These are phyloP conservation scores for Galium porrigens DNA, from an alignment of 305 asterid species.

Conservation along the genomic window DNA sequence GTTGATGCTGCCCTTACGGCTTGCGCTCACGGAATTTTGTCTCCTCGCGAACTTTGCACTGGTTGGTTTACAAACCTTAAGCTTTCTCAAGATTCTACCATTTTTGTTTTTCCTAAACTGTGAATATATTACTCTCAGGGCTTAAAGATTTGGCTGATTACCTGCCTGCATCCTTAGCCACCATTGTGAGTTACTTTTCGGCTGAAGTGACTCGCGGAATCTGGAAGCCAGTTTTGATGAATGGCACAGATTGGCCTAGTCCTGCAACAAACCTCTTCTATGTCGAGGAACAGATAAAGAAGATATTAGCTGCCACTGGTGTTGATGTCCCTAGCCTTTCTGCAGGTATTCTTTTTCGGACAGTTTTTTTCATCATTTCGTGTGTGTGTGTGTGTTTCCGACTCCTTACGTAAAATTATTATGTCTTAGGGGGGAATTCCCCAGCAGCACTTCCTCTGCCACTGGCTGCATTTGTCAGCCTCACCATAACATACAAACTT, in stretches of 20 bases:
- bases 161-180: constrained; percentile 92
- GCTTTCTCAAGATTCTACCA: not conserved
- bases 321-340: constrained; percentile 90
- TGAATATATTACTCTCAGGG: constrained; percentile 28
- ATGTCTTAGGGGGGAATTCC: constrained; percentile 52
- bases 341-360: constrained; percentile 36
- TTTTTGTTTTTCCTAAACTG: not conserved
- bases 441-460: constrained; percentile 91
- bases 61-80: constrained; percentile 29
- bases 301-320: constrained; percentile 82
- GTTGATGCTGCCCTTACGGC: constrained; percentile 93
- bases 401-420: not conserved
- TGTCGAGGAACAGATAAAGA: constrained; percentile 91
- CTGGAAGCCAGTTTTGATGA: constrained; percentile 91
- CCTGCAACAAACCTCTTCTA: constrained; percentile 83
- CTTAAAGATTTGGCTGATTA: constrained; percentile 90
- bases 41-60: constrained; percentile 95
- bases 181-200: constrained; percentile 86
- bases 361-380: not conserved
- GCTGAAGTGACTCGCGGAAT: constrained; percentile 98
- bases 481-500: constrained; percentile 93
- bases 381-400: too few species aligned
- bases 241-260: constrained; percentile 99
- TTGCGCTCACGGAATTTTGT: constrained; percentile 74
- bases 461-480: constrained; percentile 94